Evolutionary conservation across 2,329 filamentous ascomycete species (phyloP).

Genomic region (Elsinoe arachidis): DNA sequence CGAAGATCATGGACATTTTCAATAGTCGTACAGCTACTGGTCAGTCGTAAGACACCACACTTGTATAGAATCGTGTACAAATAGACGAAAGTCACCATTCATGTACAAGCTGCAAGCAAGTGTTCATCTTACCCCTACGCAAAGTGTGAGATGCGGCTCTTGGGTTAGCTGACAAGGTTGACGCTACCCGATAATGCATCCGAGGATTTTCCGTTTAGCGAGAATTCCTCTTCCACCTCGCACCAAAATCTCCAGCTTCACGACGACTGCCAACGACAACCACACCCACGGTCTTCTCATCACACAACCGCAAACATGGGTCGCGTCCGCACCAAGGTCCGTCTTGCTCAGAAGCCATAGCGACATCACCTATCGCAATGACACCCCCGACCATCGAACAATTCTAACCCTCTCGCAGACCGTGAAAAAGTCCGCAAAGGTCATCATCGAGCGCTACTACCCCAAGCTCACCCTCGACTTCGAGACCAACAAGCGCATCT

Average conservation of each 20-base stretch:
- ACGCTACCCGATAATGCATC: background rate
- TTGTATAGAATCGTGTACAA: constrained; percentile 13
- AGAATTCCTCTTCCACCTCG: constrained; percentile 3
- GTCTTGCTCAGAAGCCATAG: background rate
- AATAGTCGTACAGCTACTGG: background rate
- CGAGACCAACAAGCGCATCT: constrained; percentile 99
- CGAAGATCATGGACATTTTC: background rate
- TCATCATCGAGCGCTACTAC: constrained; percentile 96
- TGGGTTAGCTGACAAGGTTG: background rate
- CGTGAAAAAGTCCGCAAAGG: constrained; percentile 87
- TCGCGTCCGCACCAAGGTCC: constrained; percentile 46
- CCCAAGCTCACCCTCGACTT: constrained; percentile 98
- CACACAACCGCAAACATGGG: constrained; percentile 39
- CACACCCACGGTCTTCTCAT: constrained; percentile 13
- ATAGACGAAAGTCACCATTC: background rate
- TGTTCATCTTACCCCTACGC: background rate
- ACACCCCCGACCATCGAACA: background rate
- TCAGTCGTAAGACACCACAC: too few relatives aligned
- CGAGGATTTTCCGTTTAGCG: constrained; percentile 11
- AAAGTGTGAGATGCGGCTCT: background rate
- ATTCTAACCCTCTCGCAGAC: constrained; percentile 38
- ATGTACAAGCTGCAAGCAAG: background rate
- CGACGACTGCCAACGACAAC: constrained; percentile 2
- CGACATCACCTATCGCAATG: background rate
- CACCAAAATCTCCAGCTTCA: constrained; percentile 12